These are phyloP conservation scores for Clitoria ternatea DNA, from an alignment of 306 rosid species.

Conservation along the genomic window DNA sequence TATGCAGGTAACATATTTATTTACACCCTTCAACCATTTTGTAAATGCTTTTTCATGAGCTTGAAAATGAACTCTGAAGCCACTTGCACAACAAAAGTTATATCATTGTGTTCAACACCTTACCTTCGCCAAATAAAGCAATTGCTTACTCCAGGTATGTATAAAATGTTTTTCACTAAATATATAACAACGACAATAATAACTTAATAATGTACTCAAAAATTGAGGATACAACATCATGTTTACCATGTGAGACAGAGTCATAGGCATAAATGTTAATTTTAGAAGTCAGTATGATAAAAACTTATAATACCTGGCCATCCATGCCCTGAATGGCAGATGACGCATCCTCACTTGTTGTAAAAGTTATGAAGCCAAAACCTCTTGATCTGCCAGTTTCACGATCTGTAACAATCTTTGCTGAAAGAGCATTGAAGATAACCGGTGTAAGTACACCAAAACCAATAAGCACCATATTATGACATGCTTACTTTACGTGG, in stretches of 20 bases:
- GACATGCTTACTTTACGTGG: not conserved
- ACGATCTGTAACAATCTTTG: constrained; percentile 39
- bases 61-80: not conserved
- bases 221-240: not conserved
- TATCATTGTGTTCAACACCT: not conserved
- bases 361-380: constrained; percentile 43
- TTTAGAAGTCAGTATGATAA: constrained; percentile 4
- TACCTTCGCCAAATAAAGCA: not conserved
- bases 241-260: not conserved
- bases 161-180: not conserved
- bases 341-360: constrained; percentile 47
- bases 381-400: constrained; percentile 49
- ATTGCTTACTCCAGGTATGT: not conserved
- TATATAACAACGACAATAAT: not conserved
- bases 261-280: not conserved
- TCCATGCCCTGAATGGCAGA: constrained; percentile 47
- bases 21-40: not conserved
- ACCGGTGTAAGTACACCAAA: not conserved
- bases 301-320: constrained; percentile 41
- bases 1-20: not conserved
- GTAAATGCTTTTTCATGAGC: not conserved
- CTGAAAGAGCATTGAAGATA: constrained; percentile 30
- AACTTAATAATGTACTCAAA: not conserved
- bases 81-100: not conserved
- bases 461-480: not conserved